Base-by-base conservation (phyloP, 129 eudicot species). In the Lactuca saligna region DNA sequence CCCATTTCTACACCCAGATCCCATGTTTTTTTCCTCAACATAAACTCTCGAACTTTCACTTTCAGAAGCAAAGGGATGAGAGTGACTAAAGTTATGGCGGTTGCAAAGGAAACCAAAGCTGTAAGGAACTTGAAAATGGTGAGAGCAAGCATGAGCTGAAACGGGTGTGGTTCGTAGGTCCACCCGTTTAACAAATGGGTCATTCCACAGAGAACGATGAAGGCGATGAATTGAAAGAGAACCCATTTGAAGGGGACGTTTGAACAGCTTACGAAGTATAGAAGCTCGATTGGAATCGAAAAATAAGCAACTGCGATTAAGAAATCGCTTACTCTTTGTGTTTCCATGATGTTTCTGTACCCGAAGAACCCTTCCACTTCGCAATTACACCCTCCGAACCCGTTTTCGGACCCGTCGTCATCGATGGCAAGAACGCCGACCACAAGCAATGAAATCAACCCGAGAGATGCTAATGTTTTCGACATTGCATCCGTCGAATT, bases 161-260 rank as follows among this genome's bases (percentile, higher is more conserved):
- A 89, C 1, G 88, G 48, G 79, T 89, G 94, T 0, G 90, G 93
- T 4, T 85, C 96, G 53, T 83, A 89, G 11, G 94, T 86, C 94
- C 90, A 89, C 3, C 88, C 86, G 63, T 84, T 89, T 54, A 89
- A 77, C 65, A 89, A 71, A 84, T 89, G 96, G 34, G 96, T 89
- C 86, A 84, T 84, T 5, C 96, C 96, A 76, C 96, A 89, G 12
- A 89, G 88, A 14, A 86, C 96, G 54, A 89, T 89, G 84, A 89
- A 89, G 32, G 86, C 84, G 48, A 83, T 79, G 82, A 89, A 89
- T 70, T 86, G 62, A 32, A 89, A 76, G 17, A 89, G 88, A 13
- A 89, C 96, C 96, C 93, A 89, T 84, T 86, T 89, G 78, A 86
- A 89, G 3, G 96, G 93, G 6, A 89, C 55, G 65, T 84, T 86